Conservation (phyloP, 2,329 filamentous ascomycete species). For the Penicillium italicum region DNA sequence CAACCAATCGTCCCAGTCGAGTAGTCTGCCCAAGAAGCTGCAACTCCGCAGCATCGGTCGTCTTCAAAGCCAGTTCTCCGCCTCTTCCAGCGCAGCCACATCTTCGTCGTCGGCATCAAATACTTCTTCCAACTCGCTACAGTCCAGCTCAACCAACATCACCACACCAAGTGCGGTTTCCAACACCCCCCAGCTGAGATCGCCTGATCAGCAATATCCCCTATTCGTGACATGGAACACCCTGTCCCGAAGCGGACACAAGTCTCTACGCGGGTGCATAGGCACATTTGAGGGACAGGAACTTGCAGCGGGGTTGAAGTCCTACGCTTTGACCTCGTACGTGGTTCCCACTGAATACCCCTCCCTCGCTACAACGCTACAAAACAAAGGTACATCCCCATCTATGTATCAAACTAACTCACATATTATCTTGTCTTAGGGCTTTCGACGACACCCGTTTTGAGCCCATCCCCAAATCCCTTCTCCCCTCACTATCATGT, state of each 20-base stretch:
- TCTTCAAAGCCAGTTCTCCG: conserved; percentile 34
- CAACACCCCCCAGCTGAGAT: conserved; percentile 22
- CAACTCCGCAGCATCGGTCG: conserved; percentile 35
- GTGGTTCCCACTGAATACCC: conserved; percentile 23
- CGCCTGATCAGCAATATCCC: conserved; percentile 56
- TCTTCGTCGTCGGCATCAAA: conserved; percentile 47
- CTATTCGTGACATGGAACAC: conserved; percentile 97
- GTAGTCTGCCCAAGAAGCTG: conserved; percentile 21
- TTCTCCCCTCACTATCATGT: conserved; percentile 49
- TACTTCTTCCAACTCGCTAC: conserved; percentile 46
- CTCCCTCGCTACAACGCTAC: background rate
- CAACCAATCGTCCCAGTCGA: conserved; percentile 3
- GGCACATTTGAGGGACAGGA: conserved; percentile 83
- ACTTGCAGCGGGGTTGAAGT: conserved; percentile 67
- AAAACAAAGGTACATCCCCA: background rate
- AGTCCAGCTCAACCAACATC: conserved; percentile 39
- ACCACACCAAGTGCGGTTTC: conserved; percentile 47
- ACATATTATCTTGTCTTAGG: conserved; percentile 33
- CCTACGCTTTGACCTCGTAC: conserved; percentile 78
- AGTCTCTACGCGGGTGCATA: conserved; percentile 84
- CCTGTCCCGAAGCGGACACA: conserved; percentile 57
- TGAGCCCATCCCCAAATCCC: conserved; percentile 51
- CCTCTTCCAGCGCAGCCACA: conserved; percentile 40
- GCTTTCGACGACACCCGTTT: conserved; percentile 64
- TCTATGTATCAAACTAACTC: background rate